phyloP scores from a whole-genome alignment of 768 basidiomycete genomes.

The Candolleomyces efflorescens region DNA sequence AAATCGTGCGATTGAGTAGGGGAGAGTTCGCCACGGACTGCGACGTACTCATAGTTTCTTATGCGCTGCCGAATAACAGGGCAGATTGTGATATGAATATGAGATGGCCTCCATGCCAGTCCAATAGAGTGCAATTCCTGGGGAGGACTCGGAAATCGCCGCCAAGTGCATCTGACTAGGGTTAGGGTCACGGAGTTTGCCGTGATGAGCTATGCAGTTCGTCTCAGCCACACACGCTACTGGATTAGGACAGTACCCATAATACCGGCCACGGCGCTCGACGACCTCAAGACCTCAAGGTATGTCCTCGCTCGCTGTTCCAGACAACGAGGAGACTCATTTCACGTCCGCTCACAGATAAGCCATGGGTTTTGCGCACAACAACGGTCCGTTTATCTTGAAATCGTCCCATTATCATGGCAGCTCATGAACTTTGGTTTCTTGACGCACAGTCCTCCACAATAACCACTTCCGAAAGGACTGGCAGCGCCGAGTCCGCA shows the following conservation, averaged over 20 bases:
- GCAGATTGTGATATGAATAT: too few relatives aligned
- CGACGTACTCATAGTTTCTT: not conserved
- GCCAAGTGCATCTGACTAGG: conserved; percentile 4
- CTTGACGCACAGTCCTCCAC: conserved; percentile 63
- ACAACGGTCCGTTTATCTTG: conserved; percentile 58
- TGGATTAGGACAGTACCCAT: conserved; percentile 20
- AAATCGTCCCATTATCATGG: conserved; percentile 3
- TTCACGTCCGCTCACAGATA: conserved; percentile 31
- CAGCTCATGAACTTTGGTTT: conserved; percentile 9
- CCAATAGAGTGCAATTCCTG: too few relatives aligned
- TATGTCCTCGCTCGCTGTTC: conserved; percentile 20
- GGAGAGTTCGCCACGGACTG: not conserved
- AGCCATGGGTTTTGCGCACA: conserved; percentile 75
- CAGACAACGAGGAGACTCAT: conserved; percentile 7
- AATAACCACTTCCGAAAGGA: conserved; percentile 98
- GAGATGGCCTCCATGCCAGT: too few relatives aligned
- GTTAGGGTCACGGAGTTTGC: conserved; percentile 36
- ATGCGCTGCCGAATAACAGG: not conserved
- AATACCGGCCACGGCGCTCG: conserved; percentile 35
- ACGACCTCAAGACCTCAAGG: conserved; percentile 45
- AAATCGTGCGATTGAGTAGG: not conserved
- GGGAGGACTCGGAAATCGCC: too few relatives aligned
- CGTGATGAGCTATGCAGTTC: conserved; percentile 35
- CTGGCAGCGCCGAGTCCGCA: conserved; percentile 95
- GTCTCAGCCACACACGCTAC: conserved; percentile 33